Base-by-base conservation (phyloP, 306 rosid species). In the Cucurbita ficifolia region DNA sequence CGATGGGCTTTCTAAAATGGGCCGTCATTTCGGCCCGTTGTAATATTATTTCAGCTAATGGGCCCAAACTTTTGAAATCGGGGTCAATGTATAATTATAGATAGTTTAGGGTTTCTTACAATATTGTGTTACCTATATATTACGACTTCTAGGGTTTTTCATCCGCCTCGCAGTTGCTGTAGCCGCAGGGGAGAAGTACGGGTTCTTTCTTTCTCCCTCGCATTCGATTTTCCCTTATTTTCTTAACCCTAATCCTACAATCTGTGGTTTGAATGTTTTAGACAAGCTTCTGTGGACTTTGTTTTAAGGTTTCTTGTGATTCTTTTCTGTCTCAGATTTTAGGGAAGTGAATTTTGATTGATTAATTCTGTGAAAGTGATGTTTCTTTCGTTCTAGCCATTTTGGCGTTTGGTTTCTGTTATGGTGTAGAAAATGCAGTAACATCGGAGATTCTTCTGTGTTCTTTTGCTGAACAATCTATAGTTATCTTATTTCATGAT, bases 151-250 rank as follows among this genome's bases (percentile, higher is more conserved):
- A 65, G 72, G 72, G 72, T 65, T 65, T 65, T 12, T 12, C n/a
- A 4, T 42, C 11, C 53, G 10, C 35, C 36, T 43, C 12, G 72
- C 38, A 18, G 17, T 65, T 65, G 72, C 72, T 19, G 72, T 43
- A 65, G 72, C 72, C 72, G 72, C 72, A 43, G 72, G 33, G 33
- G 72, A 21, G 72, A 21, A 65, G 72, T 40, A 19, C 53, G 39
- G 73, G 10, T 43, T 40, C 53, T 19, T 65, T 18, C 18, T 8
- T n/a, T 62, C 50, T 38, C 49, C 46, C 14, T 35, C 1, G 6
- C 70, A 14, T 11, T 39, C 14, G 8, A 8, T 17, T 38, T 38
- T 33, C 40, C 11, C 39, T 1, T 10, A 45, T 38, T 33, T 63
- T 13, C 39, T 1, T 10, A 45, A 42, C 70, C 16, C 70, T 63